Conservation (phyloP, 2,329 filamentous ascomycete species). For the Botryotinia convoluta region DNA sequence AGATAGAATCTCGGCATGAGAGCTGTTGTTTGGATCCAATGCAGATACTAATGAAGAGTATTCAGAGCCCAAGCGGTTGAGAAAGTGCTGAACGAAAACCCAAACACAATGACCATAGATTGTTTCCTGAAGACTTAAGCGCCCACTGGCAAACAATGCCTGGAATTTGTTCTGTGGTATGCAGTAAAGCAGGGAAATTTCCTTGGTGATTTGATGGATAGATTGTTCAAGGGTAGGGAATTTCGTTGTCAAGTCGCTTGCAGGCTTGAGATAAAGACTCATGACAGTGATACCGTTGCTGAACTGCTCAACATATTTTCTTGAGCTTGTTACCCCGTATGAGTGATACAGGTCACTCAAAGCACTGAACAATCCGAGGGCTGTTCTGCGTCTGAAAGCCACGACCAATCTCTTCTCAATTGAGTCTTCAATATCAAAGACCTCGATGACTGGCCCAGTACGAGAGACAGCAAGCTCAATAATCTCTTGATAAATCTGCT, state of each 20-base stretch:
- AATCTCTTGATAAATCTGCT: constrained; percentile 91
- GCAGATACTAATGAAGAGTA: constrained; percentile 84
- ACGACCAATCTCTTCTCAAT: constrained; percentile 92
- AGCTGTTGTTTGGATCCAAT: constrained; percentile 75
- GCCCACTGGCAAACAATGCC: constrained; percentile 77
- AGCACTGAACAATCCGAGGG: constrained; percentile 90
- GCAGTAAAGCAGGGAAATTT: constrained; percentile 94
- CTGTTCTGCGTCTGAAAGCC: constrained; percentile 90
- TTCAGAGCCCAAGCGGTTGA: constrained; percentile 86
- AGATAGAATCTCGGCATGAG: constrained; percentile 77
- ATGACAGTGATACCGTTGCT: constrained; percentile 97
- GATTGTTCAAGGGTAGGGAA: constrained; percentile 86
- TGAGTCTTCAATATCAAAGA: constrained; percentile 90
- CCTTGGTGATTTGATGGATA: constrained; percentile 98
- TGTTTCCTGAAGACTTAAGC: constrained; percentile 90
- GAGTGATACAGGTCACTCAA: constrained; percentile 97
- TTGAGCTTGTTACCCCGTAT: constrained; percentile 92
- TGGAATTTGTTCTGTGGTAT: constrained; percentile 97
- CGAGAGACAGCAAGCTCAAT: constrained; percentile 80
- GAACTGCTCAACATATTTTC: constrained; percentile 99
- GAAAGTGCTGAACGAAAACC: constrained; percentile 97
- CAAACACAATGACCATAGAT: constrained; percentile 97
- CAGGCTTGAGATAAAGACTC: constrained; percentile 86
- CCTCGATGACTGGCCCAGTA: constrained; percentile 93
- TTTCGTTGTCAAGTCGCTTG: constrained; percentile 53